phyloP scores from a whole-genome alignment of 1,139 yeast genomes.

The Cylindricascospora bacillispora region DNA sequence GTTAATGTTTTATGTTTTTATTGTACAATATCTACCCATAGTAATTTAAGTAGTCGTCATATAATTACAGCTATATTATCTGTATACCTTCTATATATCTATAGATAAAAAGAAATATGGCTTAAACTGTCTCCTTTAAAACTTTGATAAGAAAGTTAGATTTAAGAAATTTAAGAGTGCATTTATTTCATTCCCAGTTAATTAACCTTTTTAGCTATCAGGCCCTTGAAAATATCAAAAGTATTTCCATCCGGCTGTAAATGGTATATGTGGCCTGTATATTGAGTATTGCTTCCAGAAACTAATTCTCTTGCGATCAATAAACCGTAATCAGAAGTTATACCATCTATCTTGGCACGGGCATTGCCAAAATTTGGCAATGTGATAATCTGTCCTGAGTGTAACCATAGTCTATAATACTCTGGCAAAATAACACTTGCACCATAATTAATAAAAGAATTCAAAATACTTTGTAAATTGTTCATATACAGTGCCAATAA shows the following conservation, averaged over 20 bases:
- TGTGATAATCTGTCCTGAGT: constrained; percentile 50
- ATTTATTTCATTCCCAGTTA: no score
- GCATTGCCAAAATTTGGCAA: constrained; percentile 36
- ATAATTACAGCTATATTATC: not conserved
- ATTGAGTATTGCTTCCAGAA: constrained; percentile 26
- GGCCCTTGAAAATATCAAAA: constrained; percentile 86
- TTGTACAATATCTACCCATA: not conserved
- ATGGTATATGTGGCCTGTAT: constrained; percentile 46
- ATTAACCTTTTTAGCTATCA: constrained; percentile 71
- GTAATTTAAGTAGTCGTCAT: not conserved
- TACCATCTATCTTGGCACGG: constrained; percentile 62
- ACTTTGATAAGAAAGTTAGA: no score
- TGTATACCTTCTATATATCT: not conserved
- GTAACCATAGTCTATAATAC: constrained; percentile 83
- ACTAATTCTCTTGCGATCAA: constrained; percentile 59
- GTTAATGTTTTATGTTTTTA: constrained; percentile 1
- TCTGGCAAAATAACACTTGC: constrained; percentile 54
- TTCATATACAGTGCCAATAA: constrained; percentile 60
- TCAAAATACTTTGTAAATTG: constrained; percentile 49
- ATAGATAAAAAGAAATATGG: not conserved
- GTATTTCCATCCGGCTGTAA: constrained; percentile 97
- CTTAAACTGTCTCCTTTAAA: not conserved
- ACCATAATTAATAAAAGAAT: constrained; percentile 50
- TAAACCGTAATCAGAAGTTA: constrained; percentile 74
- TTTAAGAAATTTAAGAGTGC: no score